Conservation (phyloP, 2,329 filamentous ascomycete species). For the Neoascochyta sp. region DNA sequence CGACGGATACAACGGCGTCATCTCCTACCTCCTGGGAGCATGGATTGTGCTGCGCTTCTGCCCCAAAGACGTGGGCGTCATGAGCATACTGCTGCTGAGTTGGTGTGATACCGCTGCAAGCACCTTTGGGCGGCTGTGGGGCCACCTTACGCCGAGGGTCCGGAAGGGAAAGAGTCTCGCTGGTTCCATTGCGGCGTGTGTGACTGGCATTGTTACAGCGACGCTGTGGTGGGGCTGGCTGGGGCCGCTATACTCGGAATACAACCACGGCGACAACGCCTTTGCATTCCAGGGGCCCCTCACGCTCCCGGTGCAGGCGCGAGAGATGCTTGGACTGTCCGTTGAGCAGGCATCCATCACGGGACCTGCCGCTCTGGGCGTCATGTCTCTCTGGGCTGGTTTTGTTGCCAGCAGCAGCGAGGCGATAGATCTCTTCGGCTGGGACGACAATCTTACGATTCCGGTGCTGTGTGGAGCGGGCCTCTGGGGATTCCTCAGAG, state of each 20-base stretch:
- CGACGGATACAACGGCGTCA: slow-evolving; percentile 90
- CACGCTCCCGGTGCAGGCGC: slow-evolving; percentile 60
- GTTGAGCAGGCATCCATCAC: slow-evolving; percentile 59
- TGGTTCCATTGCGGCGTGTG: slow-evolving; percentile 78
- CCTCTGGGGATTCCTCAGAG: slow-evolving; percentile 85
- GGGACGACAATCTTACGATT: slow-evolving; percentile 98
- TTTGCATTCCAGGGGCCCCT: slow-evolving; percentile 82
- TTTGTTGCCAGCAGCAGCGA: slow-evolving; percentile 85
- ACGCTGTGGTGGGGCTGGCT: slow-evolving; percentile 85
- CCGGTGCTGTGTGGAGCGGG: slow-evolving; percentile 84
- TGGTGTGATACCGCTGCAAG: slow-evolving; percentile 98
- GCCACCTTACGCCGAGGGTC: slow-evolving; percentile 80
- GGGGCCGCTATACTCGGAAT: slow-evolving; percentile 52
- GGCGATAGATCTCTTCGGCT: slow-evolving; percentile 83
- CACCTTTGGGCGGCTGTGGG: slow-evolving; percentile 87
- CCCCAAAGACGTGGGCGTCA: slow-evolving; percentile 87
- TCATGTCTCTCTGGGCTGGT: slow-evolving; percentile 85
- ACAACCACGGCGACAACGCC: slow-evolving; percentile 48
- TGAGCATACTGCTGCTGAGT: slow-evolving; percentile 83
- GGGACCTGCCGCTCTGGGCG: slow-evolving; percentile 68
- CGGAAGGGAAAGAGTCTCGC: slow-evolving; percentile 87
- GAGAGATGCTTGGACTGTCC: slow-evolving; percentile 59
- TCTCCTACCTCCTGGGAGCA: slow-evolving; percentile 90
- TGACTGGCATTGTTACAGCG: slow-evolving; percentile 78
- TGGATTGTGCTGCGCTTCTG: slow-evolving; percentile 83